phyloP scores from a whole-genome alignment of 1,139 yeast species.

The Yamadazyma siamensis region DNA sequence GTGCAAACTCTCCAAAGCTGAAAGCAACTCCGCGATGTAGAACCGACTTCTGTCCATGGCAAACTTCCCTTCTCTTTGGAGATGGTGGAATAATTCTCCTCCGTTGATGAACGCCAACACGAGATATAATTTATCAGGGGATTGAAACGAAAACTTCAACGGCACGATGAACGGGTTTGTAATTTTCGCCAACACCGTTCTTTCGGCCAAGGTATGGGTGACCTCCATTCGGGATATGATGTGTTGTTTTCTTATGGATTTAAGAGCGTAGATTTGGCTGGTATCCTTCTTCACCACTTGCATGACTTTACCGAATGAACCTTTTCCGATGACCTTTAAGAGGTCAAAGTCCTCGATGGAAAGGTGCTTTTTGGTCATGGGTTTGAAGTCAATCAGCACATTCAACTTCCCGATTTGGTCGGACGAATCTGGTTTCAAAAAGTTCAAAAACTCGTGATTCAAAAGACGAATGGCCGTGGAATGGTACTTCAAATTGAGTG shows the following conservation, averaged over 20 bases:
- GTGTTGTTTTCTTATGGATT: constrained; percentile 89
- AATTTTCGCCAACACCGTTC: constrained; percentile 90
- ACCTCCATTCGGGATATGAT: constrained; percentile 93
- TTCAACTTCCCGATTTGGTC: constrained; percentile 43
- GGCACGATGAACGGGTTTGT: constrained; percentile 99
- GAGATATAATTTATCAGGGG: constrained; percentile 87
- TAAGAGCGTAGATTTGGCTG: constrained; percentile 87
- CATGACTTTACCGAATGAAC: constrained; percentile 98
- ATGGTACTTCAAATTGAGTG: constrained; percentile 39
- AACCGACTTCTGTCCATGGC: constrained; percentile 86
- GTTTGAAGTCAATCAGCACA: constrained; percentile 75
- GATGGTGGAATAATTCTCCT: constrained; percentile 93
- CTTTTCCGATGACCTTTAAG: constrained; percentile 93
- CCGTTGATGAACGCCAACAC: constrained; percentile 94
- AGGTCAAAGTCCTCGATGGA: constrained; percentile 90
- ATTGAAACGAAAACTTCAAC: constrained; percentile 89
- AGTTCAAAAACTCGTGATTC: constrained; percentile 47
- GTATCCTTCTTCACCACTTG: constrained; percentile 96
- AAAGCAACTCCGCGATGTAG: constrained; percentile 88
- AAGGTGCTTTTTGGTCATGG: constrained; percentile 61
- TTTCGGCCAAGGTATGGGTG: constrained; percentile 92
- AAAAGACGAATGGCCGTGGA: constrained; percentile 36
- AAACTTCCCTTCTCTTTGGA: constrained; percentile 88
- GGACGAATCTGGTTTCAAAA: constrained; percentile 28
- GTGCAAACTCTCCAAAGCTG: constrained; percentile 90